Conservation (phyloP, 768 basidiomycete species). For the Mycena albidolilacea region DNA sequence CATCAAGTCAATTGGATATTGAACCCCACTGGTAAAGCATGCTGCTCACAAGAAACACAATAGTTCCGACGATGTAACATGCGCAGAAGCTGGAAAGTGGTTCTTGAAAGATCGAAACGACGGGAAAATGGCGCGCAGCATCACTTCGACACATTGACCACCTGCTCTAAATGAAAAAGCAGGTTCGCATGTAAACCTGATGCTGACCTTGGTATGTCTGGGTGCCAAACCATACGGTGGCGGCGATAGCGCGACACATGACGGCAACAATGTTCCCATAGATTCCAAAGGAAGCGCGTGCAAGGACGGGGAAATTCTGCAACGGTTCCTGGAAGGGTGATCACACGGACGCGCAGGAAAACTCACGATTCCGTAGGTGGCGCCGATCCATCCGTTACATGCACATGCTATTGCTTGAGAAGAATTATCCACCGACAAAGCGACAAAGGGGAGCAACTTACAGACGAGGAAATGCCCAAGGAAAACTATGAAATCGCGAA, state of each 20-base stretch:
- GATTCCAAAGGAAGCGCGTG: slow-evolving; percentile 39
- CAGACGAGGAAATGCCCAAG: slow-evolving; percentile 41
- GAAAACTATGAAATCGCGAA: slow-evolving; percentile 21
- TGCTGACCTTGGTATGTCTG: slow-evolving; percentile 39
- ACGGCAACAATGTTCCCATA: slow-evolving; percentile 39
- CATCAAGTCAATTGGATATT: background rate
- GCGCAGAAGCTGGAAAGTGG: slow-evolving; percentile 57
- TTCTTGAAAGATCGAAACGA: slow-evolving; percentile 59
- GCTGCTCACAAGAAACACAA: slow-evolving; percentile 30
- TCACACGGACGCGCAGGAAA: background rate
- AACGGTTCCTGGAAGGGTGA: background rate
- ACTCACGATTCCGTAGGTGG: slow-evolving; percentile 39
- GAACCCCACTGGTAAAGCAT: background rate
- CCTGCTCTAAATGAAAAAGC: slow-evolving; percentile 23
- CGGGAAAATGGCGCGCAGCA: slow-evolving; percentile 41
- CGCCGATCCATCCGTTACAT: slow-evolving; percentile 40
- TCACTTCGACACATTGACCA: slow-evolving; percentile 41
- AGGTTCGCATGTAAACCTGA: background rate
- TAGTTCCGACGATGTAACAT: slow-evolving; percentile 64
- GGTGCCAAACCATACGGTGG: slow-evolving; percentile 40
- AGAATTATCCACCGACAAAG: background rate
- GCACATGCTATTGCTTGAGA: slow-evolving; percentile 38
- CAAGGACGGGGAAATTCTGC: slow-evolving; percentile 41
- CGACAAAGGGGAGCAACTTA: slow-evolving; percentile 1
- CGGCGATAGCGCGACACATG: slow-evolving; percentile 40